Evolutionary conservation across 2,329 filamentous ascomycete genomes (phyloP).

Genomic region (Arthrobotrys entomopaga): DNA sequence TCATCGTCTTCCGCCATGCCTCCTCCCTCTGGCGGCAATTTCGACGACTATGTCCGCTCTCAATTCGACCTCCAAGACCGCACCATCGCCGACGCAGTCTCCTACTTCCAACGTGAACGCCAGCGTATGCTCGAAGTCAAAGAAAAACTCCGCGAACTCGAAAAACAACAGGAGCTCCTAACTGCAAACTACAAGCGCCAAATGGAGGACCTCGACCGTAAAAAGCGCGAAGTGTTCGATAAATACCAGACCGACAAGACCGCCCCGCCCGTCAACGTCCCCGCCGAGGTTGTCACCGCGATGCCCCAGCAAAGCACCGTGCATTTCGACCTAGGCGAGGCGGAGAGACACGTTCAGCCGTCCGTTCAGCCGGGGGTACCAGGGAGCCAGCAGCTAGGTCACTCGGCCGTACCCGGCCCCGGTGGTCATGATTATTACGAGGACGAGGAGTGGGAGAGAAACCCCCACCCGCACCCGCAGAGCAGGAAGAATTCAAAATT

Average conservation of each 20-base stretch:
- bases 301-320: constrained; percentile 48
- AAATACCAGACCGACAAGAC: constrained; percentile 39
- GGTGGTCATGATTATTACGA: constrained; percentile 41
- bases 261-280: constrained; percentile 40
- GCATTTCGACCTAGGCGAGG: constrained; percentile 48
- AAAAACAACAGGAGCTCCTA: constrained; percentile 46
- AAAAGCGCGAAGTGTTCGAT: constrained; percentile 47
- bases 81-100: constrained; percentile 49
- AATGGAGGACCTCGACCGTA: constrained; percentile 49
- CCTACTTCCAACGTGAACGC: constrained; percentile 43
- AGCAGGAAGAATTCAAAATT: constrained; percentile 29
- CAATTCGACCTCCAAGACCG: constrained; percentile 52
- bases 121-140: constrained; percentile 49
- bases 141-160: constrained; percentile 44
- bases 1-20: not conserved
- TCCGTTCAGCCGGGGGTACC: constrained; percentile 1
- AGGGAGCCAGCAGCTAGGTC: not conserved
- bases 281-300: constrained; percentile 25
- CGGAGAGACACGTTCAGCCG: constrained; percentile 43
- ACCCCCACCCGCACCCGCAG: constrained; percentile 17
- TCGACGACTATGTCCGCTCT: constrained; percentile 51
- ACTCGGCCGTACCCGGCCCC: not conserved
- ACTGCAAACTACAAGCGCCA: constrained; percentile 46
- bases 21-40: constrained; percentile 13
- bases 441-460: constrained; percentile 42